Base-by-base conservation (phyloP, 2,329 filamentous ascomycete genomes). In the Incumbomyces lentus region DNA sequence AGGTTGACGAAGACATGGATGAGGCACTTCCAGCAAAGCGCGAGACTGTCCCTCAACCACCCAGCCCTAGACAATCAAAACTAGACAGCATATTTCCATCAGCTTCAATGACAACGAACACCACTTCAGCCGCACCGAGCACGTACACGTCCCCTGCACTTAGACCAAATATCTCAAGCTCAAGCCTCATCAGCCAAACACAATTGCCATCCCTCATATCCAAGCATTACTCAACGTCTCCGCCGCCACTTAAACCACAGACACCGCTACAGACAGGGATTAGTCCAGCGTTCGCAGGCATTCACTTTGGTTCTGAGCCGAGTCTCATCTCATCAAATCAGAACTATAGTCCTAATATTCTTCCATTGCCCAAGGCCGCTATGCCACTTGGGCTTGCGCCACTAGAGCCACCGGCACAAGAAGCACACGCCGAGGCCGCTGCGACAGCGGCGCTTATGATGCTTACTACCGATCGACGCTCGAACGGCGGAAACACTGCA, bases 381-480 rank as follows among this genome's bases (percentile, higher is more conserved):
- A 40, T 46, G 34, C 41, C 31, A 37, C 18, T 45, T 17, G 42
- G 42, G 5, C 8, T 26, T 26, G 22, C 8, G 22, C 8, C 22
- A 8, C 22, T 26, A 26, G 42, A 22, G 10, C 12, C 18, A n/a
- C 33, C 33, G 12, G 3, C 40, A 40, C 67, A 70, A 6, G 68
- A 71, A 6, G 71, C 75, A 47, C 70, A 84, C 32, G 82, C 86
- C 52, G 82, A 88, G 50, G 86, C 92, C 62, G 89, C 87, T 1
- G 92, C 87, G 6, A 50, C 52, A 30, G 82, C 86, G 11, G 89
- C 88, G 2, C 64, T 95, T 55, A 65, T 95, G 62, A 94, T 95
- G 88, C 69, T 95, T 49, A 93, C 89, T 55, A 79, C 74, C 45
- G 87, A 92, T 61, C 76, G 86, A 34, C 73, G 86, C 31, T 73